Base-by-base conservation (phyloP, 148 eudicot species). In the Rhododendron kiyosumense region DNA sequence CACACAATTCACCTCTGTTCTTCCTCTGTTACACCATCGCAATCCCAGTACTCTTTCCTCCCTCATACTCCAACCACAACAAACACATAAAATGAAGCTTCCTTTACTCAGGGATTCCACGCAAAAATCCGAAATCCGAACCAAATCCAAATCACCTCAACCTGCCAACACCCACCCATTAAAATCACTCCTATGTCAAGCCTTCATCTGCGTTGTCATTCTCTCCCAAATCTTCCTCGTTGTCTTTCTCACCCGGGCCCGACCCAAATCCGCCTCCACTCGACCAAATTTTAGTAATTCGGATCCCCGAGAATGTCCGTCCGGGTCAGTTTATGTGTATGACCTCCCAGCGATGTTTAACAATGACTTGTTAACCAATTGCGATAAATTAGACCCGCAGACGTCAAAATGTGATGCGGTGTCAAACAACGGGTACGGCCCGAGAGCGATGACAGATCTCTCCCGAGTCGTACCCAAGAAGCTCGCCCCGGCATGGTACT, bases 341-440 rank as follows among this genome's bases (percentile, higher is more conserved):
- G 89, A 91, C 14, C 94, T 96, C 4, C 98, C 99, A 1, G 41
- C 89, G 0, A 30, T 85, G 0, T 91, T 95, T 75, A 96, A 96
- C 89, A 79, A 85, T 32, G 93, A 94, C 1, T 81, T 96, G 3
- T 59, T 91, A 45, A 45, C 86, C 26, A 91, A 92, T 4, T 96
- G 99, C 78, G 83, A 90, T 2, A 87, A 91, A 9, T 52, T 95
- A 6, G 92, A 85, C 84, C 97, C 94, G 0, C 92, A 92, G 93
- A 86, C 85, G 13, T 91, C 97, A 3, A 88, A 90, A 14, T 96
- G 99, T 84, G 87, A 80, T 9, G 90, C 93, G 3, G 86, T 92
- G 4, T 90, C 93, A 0, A 96, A 96, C 85, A 51, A 65, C 26
- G 99, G 99, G 0, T 90, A 93, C 28, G 99, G 99, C 5, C 86